A percentile compares a stretch with the other conserved stretches of the same genome.
Conservation (phyloP, 768 basidiomycete genomes). For the Pluteus cervinus region DNA sequence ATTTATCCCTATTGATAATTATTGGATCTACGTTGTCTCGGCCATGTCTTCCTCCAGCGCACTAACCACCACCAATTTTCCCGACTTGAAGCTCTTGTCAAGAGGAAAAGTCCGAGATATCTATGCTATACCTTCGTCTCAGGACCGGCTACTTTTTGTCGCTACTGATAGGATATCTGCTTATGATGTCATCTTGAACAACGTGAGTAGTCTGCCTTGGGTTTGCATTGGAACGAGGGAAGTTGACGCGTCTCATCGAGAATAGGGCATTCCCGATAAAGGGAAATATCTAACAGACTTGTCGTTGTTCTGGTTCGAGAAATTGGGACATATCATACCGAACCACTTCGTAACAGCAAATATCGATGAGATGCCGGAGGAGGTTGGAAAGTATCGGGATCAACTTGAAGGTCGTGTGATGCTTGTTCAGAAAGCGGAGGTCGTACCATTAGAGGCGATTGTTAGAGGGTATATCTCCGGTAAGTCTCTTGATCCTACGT, state of each 20-base stretch:
- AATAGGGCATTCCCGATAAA: constrained; percentile 90
- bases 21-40: too few relatives aligned
- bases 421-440: constrained; percentile 85
- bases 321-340: constrained; percentile 71
- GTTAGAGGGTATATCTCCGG: constrained; percentile 97
- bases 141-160: constrained; percentile 79
- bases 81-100: constrained; percentile 64
- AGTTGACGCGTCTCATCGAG: constrained; percentile 3
- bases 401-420: constrained; percentile 83
- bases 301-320: constrained; percentile 94
- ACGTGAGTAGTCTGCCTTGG: constrained; percentile 49
- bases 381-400: constrained; percentile 65
- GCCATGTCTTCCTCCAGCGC: too few relatives aligned
- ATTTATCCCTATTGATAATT: too few relatives aligned
- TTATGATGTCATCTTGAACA: constrained; percentile 91
- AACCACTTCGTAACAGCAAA: constrained; percentile 84
- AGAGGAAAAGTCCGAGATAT: constrained; percentile 97
- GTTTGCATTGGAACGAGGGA: too few relatives aligned
- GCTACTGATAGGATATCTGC: constrained; percentile 96
- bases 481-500: constrained; percentile 20
- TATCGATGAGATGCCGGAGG: constrained; percentile 77
- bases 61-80: constrained; percentile 51
- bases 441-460: constrained; percentile 91
- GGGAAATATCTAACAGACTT: constrained; percentile 85
- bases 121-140: constrained; percentile 69